Conservation (phyloP, 768 basidiomycete genomes). For the Tephrocybe sp. region DNA sequence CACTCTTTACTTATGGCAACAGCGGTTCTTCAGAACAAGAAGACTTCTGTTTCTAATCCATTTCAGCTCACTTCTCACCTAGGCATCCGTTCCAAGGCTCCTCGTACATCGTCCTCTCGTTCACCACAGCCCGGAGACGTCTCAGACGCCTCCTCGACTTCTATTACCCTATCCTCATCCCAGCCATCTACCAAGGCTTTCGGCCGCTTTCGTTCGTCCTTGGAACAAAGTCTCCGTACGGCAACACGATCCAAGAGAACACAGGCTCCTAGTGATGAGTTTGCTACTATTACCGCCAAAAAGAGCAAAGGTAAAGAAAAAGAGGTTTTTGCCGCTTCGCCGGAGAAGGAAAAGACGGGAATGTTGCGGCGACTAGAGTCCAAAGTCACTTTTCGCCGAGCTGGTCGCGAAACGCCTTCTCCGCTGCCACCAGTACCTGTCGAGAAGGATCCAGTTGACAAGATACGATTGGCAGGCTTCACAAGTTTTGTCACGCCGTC, state of each 20-base stretch:
- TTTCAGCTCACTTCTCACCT: slow-evolving; percentile 47
- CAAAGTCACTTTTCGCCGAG: slow-evolving; percentile 49
- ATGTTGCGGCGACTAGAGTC: slow-evolving; percentile 51
- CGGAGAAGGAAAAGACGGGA: slow-evolving; percentile 39
- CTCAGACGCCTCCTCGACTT: slow-evolving; percentile 25
- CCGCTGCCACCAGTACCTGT: slow-evolving; percentile 38
- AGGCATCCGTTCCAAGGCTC: slow-evolving; percentile 32
- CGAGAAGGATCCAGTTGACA: slow-evolving; percentile 28
- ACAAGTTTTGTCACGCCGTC: slow-evolving; percentile 67
- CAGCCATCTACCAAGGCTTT: slow-evolving; percentile 54
- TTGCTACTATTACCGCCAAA: slow-evolving; percentile 39
- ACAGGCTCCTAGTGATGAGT: slow-evolving; percentile 38
- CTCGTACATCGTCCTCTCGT: slow-evolving; percentile 42
- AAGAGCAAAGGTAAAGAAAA: slow-evolving; percentile 49
- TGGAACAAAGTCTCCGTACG: slow-evolving; percentile 66
- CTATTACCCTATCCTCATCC: slow-evolving; percentile 26
- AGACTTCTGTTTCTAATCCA: slow-evolving; percentile 40
- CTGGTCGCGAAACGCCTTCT: slow-evolving; percentile 39
- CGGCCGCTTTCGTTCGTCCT: slow-evolving; percentile 61
- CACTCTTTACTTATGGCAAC: slow-evolving; percentile 41
- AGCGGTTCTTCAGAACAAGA: slow-evolving; percentile 37
- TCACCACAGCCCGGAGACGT: slow-evolving; percentile 36
- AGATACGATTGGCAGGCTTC: slow-evolving; percentile 50
- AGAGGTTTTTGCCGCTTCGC: slow-evolving; percentile 15
- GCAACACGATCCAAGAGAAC: slow-evolving; percentile 59